Conservation (phyloP, 805 yeast species). For the Cyberlindnera galapagoensis region DNA sequence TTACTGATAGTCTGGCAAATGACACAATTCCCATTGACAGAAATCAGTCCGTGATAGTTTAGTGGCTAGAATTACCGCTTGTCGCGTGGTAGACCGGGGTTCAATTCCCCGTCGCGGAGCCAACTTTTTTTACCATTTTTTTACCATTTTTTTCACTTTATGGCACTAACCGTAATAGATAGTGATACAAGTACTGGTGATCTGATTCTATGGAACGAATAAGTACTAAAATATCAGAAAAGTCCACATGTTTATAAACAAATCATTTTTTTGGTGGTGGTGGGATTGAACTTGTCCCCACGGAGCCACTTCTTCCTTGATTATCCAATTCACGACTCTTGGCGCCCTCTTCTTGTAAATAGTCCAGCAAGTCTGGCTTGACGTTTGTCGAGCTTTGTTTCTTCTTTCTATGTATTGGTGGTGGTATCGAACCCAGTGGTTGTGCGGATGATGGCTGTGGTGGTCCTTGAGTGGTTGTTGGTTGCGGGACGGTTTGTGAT, state of each 20-base stretch:
- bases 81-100: constrained; percentile 1
- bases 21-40: no score
- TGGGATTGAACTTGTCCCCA: constrained; percentile 22
- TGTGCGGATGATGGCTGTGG: neutral
- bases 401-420: constrained; percentile 22
- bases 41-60: neutral
- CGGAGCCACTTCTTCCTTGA: constrained; percentile 15
- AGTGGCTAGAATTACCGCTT: constrained; percentile 1
- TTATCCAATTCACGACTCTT: constrained; percentile 34
- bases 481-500: constrained; percentile 1
- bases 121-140: neutral
- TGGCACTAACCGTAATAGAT: no score
- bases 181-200: no score
- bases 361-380: constrained; percentile 28
- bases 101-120: constrained; percentile 1
- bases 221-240: no score
- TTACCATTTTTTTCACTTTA: no score
- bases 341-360: constrained; percentile 36
- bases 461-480: constrained; percentile 2
- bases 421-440: constrained; percentile 12
- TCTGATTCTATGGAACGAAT: no score
- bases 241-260: no score
- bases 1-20: no score
- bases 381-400: constrained; percentile 13
- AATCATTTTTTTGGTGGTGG: constrained; percentile 28